Percentiles rank a stretch among this genome's conserved stretches.
These are phyloP conservation scores for Huntiella omanensis DNA, from an alignment of 2,329 filamentous ascomycete species.

Conservation along the genomic window DNA sequence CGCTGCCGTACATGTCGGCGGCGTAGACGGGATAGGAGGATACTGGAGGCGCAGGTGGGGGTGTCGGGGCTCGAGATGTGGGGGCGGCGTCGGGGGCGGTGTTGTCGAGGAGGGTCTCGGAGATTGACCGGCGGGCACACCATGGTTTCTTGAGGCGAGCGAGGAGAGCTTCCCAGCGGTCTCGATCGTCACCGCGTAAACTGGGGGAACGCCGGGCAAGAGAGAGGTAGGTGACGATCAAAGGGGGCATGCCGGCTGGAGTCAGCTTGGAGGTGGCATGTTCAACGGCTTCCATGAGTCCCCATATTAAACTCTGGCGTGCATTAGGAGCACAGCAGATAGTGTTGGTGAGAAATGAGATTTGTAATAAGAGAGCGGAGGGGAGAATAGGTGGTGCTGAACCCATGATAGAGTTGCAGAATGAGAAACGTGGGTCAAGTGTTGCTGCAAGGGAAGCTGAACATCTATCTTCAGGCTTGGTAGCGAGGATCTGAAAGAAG, in stretches of 20 bases:
- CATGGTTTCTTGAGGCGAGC: slow-evolving; percentile 14
- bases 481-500: slow-evolving; percentile 20
- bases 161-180: slow-evolving; percentile 17
- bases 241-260: slow-evolving; percentile 17
- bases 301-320: slow-evolving; percentile 20
- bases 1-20: too few relatives aligned
- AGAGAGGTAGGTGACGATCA: slow-evolving; percentile 19
- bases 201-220: slow-evolving; percentile 18
- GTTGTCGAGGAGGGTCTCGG: not conserved
- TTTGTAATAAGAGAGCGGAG: slow-evolving; percentile 21
- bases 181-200: slow-evolving; percentile 19
- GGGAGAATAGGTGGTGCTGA: slow-evolving; percentile 19
- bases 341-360: slow-evolving; percentile 21
- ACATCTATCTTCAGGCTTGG: not conserved
- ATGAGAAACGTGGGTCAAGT: slow-evolving; percentile 20
- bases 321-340: slow-evolving; percentile 18
- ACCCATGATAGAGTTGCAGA: slow-evolving; percentile 22
- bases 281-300: slow-evolving; percentile 20
- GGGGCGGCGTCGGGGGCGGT: not conserved
- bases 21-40: too few relatives aligned
- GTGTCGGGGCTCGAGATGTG: not conserved
- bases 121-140: not conserved
- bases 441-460: slow-evolving; percentile 16
- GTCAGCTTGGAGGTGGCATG: slow-evolving; percentile 14
- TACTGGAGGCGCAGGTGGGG: not conserved